Evolutionary conservation across 768 basidiomycete genomes (phyloP), one percentile per base, ranked within the genome.

Genomic region (Russula sp.): DNA sequence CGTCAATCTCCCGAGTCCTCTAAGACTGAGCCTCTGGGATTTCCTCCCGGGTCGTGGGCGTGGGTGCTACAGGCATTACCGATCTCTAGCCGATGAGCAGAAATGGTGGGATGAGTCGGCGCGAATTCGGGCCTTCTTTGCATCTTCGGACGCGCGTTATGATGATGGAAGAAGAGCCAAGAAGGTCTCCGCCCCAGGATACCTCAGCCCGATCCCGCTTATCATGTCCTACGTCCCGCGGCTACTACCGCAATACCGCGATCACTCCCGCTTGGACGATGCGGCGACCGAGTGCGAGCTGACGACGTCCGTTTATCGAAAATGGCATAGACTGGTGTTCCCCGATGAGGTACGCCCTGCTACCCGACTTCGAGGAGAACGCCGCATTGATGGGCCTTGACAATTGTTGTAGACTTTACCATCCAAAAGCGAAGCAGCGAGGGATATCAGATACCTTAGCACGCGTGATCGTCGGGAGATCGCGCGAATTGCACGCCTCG

Each of bases 241-340:
- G 3, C 66, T 81, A 9, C 75, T 79, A 11, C 80, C 80, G 1
- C 57, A 40, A 32, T 79, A 80, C 65, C 76, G 79, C 10, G 70
- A 71, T 20, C 57, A 28, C n/a, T 28, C 24, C 50, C 26, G 36
- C 8, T 11, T 55, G 10, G 68, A 71, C 24, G 57, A 62, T 22
- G 72, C 72, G 20, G 67, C 63, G 5, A 66, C 26, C 18, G 74
- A 72, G 46, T 71, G 73, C 49, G 61, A 70, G 28, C 64, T 80
- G 38, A 73, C 79, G 1, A 70, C 76, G 11, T 73, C 65, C 49
- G 71, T 70, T 11, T 77, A 78, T 64, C 79, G 76, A 62, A 81
- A 81, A 67, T 81, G 79, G 81, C 79, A 81, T 59, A 71, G 76
- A 13, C 78, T 81, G 76, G 78, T 80, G 26, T 79, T 77, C 57